phyloP scores from a whole-genome alignment of 2,329 filamentous ascomycete genomes.

The Dactylella cylindrospora region DNA sequence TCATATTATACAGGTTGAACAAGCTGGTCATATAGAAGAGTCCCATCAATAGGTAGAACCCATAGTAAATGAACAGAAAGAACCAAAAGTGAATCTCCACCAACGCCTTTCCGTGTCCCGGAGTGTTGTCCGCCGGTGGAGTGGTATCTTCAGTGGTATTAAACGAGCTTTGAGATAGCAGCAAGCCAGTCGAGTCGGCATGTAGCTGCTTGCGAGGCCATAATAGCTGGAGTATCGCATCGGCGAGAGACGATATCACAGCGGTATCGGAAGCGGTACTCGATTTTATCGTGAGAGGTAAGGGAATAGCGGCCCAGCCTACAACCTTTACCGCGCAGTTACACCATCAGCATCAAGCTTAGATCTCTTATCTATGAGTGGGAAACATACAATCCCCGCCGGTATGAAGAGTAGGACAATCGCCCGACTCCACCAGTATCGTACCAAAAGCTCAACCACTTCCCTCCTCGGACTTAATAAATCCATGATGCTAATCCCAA shows the following conservation, averaged over 20 bases:
- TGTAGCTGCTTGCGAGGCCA: conserved; percentile 10
- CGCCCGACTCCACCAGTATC: conserved; percentile 67
- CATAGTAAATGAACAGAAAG: conserved; percentile 70
- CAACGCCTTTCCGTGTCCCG: conserved; percentile 65
- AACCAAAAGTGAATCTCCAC: conserved; percentile 72
- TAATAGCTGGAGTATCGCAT: conserved; percentile 42
- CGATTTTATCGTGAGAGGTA: conserved; percentile 51
- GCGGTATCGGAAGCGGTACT: conserved; percentile 14
- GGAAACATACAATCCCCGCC: conserved; percentile 60
- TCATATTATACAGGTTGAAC: conserved; percentile 70
- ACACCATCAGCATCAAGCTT: neutral
- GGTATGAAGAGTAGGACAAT: conserved; percentile 64
- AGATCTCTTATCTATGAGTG: neutral
- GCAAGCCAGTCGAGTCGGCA: conserved; percentile 24
- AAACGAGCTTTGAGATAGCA: conserved; percentile 35
- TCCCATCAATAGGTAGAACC: conserved; percentile 67
- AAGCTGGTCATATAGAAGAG: conserved; percentile 71
- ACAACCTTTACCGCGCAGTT: conserved; percentile 10
- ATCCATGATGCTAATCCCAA: conserved; percentile 44
- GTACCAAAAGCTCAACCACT: conserved; percentile 62
- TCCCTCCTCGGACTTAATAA: conserved; percentile 64
- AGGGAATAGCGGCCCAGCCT: conserved; percentile 30
- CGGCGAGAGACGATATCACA: conserved; percentile 27
- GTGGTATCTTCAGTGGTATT: conserved; percentile 46
- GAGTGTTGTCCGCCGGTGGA: conserved; percentile 54